Conservation (phyloP, 1,284 basidiomycete genomes). For the Volvariella surrecta region DNA sequence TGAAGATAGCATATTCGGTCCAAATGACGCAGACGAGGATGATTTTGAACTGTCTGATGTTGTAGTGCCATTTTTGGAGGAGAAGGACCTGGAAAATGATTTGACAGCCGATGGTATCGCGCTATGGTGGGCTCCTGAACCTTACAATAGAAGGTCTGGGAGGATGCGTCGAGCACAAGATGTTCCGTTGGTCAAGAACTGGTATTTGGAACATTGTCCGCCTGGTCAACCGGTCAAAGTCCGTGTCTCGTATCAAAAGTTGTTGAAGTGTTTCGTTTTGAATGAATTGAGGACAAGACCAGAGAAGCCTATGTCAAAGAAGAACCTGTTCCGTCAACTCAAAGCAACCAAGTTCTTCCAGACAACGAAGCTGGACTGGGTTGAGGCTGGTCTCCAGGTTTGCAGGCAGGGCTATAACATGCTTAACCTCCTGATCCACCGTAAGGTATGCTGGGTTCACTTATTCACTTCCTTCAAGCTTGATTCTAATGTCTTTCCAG, state of each 20-base stretch:
- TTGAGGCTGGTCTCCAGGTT: slow-evolving; percentile 97
- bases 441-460: slow-evolving; percentile 56
- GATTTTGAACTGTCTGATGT: slow-evolving; percentile 84
- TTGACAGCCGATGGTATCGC: slow-evolving; percentile 95
- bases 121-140: slow-evolving; percentile 98
- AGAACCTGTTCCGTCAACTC: slow-evolving; percentile 91
- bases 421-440: slow-evolving; percentile 97
- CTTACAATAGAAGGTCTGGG: slow-evolving; percentile 90
- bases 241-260: slow-evolving; percentile 98
- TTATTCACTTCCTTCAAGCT: slow-evolving; percentile 7
- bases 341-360: slow-evolving; percentile 99
- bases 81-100: slow-evolving; percentile 82
- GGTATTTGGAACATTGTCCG: slow-evolving; percentile 98
- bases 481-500: slow-evolving; percentile 25
- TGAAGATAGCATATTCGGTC: slow-evolving; percentile 89
- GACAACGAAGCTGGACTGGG: slow-evolving; percentile 96
- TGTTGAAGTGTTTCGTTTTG: slow-evolving; percentile 93
- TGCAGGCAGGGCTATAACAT: slow-evolving; percentile 99
- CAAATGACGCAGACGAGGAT: slow-evolving; percentile 77
- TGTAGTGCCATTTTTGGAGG: slow-evolving; percentile 78
- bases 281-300: slow-evolving; percentile 87
- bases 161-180: slow-evolving; percentile 93
- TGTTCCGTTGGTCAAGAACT: slow-evolving; percentile 92
- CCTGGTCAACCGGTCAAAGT: slow-evolving; percentile 96
- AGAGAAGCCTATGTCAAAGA: slow-evolving; percentile 97